These are phyloP conservation scores for Calocera cornea DNA, from an alignment of 768 basidiomycete genomes.

Conservation along the genomic window DNA sequence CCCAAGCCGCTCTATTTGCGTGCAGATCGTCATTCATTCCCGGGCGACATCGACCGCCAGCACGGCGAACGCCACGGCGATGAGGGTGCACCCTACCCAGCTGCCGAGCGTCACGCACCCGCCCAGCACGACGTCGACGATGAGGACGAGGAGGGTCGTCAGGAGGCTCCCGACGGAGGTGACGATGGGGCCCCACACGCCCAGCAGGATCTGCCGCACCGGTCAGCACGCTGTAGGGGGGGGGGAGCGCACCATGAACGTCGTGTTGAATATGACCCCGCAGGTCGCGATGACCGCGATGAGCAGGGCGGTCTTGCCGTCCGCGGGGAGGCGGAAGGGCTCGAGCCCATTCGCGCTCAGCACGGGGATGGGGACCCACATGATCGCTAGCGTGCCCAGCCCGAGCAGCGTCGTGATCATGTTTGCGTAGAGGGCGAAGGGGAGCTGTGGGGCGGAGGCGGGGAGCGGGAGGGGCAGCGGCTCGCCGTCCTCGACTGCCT, in stretches of 20 bases:
- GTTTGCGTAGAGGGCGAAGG: constrained; percentile 78
- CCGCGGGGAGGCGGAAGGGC: constrained; percentile 48
- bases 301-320: constrained; percentile 31
- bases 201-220: constrained; percentile 49
- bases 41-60: constrained; percentile 49
- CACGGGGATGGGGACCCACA: constrained; percentile 71
- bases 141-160: constrained; percentile 79
- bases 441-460: constrained; percentile 27
- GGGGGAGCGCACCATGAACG: constrained; percentile 55
- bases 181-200: constrained; percentile 77
- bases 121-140: constrained; percentile 66
- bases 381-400: constrained; percentile 48
- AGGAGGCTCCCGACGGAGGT: constrained; percentile 83
- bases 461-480: neutral
- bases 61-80: constrained; percentile 70
- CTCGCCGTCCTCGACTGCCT: neutral
- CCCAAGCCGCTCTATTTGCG: no score
- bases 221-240: neutral
- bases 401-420: constrained; percentile 71
- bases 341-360: constrained; percentile 56
- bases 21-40: neutral
- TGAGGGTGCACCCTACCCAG: constrained; percentile 59
- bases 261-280: constrained; percentile 72
- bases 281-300: constrained; percentile 55
- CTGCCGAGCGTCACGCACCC: constrained; percentile 58